Base-by-base conservation (phyloP, 202 grass and related monocot species). In the Panicum virgatum region DNA sequence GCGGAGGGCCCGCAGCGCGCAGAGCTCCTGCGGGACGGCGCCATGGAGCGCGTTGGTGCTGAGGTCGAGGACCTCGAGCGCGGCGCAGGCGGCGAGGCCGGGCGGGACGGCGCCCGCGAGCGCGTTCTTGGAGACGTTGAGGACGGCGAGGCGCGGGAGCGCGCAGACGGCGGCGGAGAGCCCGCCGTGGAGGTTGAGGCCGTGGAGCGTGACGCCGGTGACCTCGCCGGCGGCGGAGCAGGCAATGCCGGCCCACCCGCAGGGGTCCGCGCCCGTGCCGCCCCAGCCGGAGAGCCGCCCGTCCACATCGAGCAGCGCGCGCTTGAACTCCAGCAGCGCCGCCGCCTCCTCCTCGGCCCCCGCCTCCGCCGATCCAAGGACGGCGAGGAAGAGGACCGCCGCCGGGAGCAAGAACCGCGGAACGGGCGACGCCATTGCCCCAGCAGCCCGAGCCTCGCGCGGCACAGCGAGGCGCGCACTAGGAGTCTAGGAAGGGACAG, bases 111-210 rank as follows among this genome's bases (percentile, higher is more conserved):
- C 34, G 0, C 96, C 92, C 36, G 68, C 57, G 12, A 98, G 78
- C n/a, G 70, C 68, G 83, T 98, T 98, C 70, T 78, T 90, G 63
- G 96, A 98, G 7, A 96, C 65, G 85, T 98, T 96, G 62, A 98
- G 89, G 22, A 80, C 58, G 77, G 87, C 75, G 29, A 98, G 72
- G 61, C 48, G 72, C 18, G 84, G 92, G 14, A 98, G 88, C 37
- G 79, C 32, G 89, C 96, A 98, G 59, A 96, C 57, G 20, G 81
- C 54, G 1, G 84, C 78, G 23, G 96, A 88, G 44, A 98, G 85
- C 27, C 20, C 53, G 56, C 96, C 96, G 4, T 72, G 26, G 53
- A 98, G 96, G 72, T 86, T 75, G 74, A 96, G 89, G 3, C 87
- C 66, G 62, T 93, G 83, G 20, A 98, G 87, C 7, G 59, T 91